Conservation (phyloP, 1,284 basidiomycete species). For the Mycosarcoma maydis region DNA sequence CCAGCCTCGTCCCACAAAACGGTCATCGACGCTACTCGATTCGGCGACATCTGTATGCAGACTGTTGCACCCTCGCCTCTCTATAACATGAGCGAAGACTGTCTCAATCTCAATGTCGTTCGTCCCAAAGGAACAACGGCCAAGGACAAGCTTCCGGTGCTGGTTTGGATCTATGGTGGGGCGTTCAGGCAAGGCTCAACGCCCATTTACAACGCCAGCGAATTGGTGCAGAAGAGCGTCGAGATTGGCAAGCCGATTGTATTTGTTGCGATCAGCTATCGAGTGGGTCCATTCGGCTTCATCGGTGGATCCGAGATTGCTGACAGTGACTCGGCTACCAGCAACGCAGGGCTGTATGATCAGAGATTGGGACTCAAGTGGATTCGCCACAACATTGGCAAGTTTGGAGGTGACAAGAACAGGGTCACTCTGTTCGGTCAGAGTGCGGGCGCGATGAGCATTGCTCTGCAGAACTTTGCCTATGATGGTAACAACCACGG, state of each 20-base stretch:
- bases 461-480: slow-evolving; percentile 36
- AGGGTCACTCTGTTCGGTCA: slow-evolving; percentile 47
- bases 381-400: slow-evolving; percentile 44
- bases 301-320: slow-evolving; percentile 27
- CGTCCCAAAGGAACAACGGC: slow-evolving; percentile 22
- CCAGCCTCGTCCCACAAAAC: background rate
- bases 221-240: slow-evolving; percentile 36
- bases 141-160: slow-evolving; percentile 34
- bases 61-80: background rate
- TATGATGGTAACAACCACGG: slow-evolving; percentile 34
- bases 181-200: slow-evolving; percentile 27
- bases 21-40: slow-evolving; percentile 38
- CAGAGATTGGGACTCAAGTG: slow-evolving; percentile 49
- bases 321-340: slow-evolving; percentile 18
- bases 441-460: slow-evolving; percentile 44
- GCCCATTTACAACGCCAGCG: slow-evolving; percentile 33
- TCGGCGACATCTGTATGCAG: slow-evolving; percentile 37
- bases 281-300: slow-evolving; percentile 50
- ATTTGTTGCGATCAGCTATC: slow-evolving; percentile 48
- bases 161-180: slow-evolving; percentile 48
- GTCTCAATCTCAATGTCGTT: slow-evolving; percentile 50
- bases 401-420: slow-evolving; percentile 50
- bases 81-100: slow-evolving; percentile 44
- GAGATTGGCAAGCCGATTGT: slow-evolving; percentile 46
- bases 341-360: slow-evolving; percentile 51